Base-by-base conservation (phyloP, 768 basidiomycete genomes). In the Megacollybia marginata region DNA sequence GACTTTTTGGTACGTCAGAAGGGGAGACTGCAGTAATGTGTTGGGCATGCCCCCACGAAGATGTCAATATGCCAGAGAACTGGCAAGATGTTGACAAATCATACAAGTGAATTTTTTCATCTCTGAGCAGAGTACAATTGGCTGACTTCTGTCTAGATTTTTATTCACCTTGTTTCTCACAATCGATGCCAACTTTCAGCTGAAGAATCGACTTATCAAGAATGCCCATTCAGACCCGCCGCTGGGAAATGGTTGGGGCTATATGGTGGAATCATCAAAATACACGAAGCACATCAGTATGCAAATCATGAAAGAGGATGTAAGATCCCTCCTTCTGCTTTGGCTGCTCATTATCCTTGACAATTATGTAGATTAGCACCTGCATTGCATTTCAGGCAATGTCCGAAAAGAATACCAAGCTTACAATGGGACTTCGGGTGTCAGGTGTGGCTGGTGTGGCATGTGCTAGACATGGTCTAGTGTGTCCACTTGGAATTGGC, bases 21-120 rank as follows among this genome's bases (percentile, higher is more conserved):
- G 57, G 57, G 1, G 53, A 31, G 12, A 38, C 42, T 1, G 54
- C 57, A 1, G 53, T 54, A 28, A 2, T 28, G 4, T 28, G 23
- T 28, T 28, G 55, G 55, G 48, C 55, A 4, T 59, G 57, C 31
- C 55, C 57, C 4, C 54, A 53, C 6, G 42, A 47, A 10, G 48
- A 28, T 12, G 38, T 28, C 2, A 59, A 59, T 34, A 44, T 59
- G 0, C 58, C 54, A 2, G 52, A 42, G 2, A 50, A 48, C 13
- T 59, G 58, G 58, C 15, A 48, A 9, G 28, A 46, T 4, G 56
- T 53, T 19, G 33, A 9, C 33, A 51, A 47, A 15, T 3, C 44
- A 45, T 19, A 4, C 20, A 19, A 15, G 18, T 19, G 28, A n/a
- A n/a, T n/a, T 2, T 19, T n/a, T n/a, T n/a, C n/a, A n/a, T n/a